Conservation (phyloP, 2,329 filamentous ascomycete species). For the Aspergillus ochraceoroseus region DNA sequence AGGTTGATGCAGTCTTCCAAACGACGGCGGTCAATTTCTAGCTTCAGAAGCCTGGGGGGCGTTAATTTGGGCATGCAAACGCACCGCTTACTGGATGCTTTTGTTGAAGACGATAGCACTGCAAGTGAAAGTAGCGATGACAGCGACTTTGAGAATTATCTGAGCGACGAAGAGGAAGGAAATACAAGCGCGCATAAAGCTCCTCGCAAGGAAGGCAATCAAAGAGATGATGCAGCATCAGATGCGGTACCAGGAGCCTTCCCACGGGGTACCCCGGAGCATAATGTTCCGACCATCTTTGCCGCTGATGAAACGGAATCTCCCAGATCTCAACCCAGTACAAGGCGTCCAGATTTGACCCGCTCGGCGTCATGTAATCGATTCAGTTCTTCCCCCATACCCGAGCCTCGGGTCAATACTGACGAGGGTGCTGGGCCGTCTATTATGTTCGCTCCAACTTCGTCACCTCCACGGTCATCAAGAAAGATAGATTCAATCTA, state of each 20-base stretch:
- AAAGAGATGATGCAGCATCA: not conserved
- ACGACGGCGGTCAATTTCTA: slow-evolving; percentile 48
- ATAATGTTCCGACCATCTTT: slow-evolving; percentile 26
- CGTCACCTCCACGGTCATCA: slow-evolving; percentile 32
- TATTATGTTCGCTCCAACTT: slow-evolving; percentile 66
- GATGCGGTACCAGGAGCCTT: not conserved
- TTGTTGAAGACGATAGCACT: slow-evolving; percentile 50
- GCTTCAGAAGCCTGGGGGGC: slow-evolving; percentile 49
- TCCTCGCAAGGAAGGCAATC: not conserved
- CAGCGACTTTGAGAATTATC: slow-evolving; percentile 42
- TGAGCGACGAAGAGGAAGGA: slow-evolving; percentile 35
- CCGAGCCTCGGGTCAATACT: slow-evolving; percentile 61
- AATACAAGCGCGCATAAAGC: slow-evolving; percentile 17
- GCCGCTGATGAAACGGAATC: slow-evolving; percentile 23
- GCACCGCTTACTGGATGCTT: slow-evolving; percentile 61
- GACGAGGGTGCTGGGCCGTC: slow-evolving; percentile 63
- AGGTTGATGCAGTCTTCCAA: slow-evolving; percentile 59
- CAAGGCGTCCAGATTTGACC: slow-evolving; percentile 25
- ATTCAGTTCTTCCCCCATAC: slow-evolving; percentile 69
- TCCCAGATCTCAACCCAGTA: slow-evolving; percentile 20
- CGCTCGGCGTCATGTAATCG: slow-evolving; percentile 35
- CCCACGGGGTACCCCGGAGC: slow-evolving; percentile 1
- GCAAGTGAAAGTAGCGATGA: slow-evolving; percentile 45
- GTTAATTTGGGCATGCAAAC: slow-evolving; percentile 71
- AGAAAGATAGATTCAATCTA: slow-evolving; percentile 38